Percentiles rank a stretch among this genome's conserved stretches.
Evolutionary conservation across 169 alveolate species (phyloP).

Genomic region (Plasmodium berghei): DNA sequence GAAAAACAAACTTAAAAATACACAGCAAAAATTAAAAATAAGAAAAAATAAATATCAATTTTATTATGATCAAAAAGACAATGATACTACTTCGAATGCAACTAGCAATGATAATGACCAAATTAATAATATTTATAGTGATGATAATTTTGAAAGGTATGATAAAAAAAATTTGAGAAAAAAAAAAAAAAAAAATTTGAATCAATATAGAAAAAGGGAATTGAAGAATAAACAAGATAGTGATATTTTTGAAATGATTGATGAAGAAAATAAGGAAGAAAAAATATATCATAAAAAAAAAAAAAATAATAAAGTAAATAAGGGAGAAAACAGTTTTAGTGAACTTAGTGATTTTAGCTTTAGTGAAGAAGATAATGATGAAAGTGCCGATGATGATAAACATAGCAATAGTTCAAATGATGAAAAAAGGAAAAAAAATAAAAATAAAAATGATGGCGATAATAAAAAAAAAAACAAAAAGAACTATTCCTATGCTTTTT

Average conservation of each 20-base stretch:
- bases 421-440: not conserved
- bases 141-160: not conserved
- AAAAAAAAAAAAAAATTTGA: not conserved
- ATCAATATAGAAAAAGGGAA: not conserved
- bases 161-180: not conserved
- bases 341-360: not conserved
- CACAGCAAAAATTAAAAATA: not conserved
- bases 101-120: not conserved
- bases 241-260: not conserved
- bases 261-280: not conserved
- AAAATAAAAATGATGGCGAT: not conserved
- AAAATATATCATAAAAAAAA: not conserved
- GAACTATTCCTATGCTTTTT: slow-evolving; percentile 30
- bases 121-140: not conserved
- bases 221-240: not conserved
- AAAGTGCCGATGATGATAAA: not conserved
- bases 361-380: not conserved
- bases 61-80: not conserved
- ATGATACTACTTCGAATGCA: not conserved
- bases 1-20: not conserved
- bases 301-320: not conserved
- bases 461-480: slow-evolving; percentile 28
- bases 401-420: not conserved
- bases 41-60: not conserved
- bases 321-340: not conserved